Evolutionary conservation across 2,329 filamentous ascomycete genomes (phyloP).

Genomic region (Colletotrichum karsti): DNA sequence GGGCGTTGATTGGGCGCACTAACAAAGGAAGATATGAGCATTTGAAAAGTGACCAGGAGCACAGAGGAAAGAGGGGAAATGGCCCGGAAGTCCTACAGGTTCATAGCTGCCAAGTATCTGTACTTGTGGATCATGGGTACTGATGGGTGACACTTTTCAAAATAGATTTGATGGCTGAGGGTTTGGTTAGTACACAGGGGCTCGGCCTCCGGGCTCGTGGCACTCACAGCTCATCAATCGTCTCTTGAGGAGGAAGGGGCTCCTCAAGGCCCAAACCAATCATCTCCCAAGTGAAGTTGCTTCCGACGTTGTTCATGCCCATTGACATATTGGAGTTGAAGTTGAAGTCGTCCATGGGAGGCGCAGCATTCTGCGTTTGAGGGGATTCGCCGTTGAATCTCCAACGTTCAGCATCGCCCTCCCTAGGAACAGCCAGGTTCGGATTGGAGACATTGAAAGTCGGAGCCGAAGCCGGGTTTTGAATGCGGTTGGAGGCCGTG

Average conservation of each 20-base stretch:
- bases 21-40: not conserved
- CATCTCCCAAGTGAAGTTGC: constrained; percentile 82
- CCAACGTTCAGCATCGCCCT: constrained; percentile 64
- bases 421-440: constrained; percentile 53
- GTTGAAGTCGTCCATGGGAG: constrained; percentile 64
- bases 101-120: constrained; percentile 88
- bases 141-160: constrained; percentile 88
- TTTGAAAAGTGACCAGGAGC: not conserved
- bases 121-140: constrained; percentile 89
- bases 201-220: not conserved
- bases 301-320: constrained; percentile 58
- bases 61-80: not conserved
- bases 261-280: constrained; percentile 68
- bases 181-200: not conserved
- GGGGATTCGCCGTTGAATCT: constrained; percentile 64
- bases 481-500: constrained; percentile 37
- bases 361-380: constrained; percentile 38
- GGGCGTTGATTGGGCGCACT: constrained; percentile 85
- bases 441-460: constrained; percentile 55
- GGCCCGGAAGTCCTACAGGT: constrained; percentile 63
- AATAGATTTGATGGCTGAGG: constrained; percentile 80
- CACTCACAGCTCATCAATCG: constrained; percentile 82
- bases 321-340: constrained; percentile 61
- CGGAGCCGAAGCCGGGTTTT: constrained; percentile 39
- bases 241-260: constrained; percentile 65